Base-by-base conservation (phyloP, 2,329 filamentous ascomycete genomes). In the Aspergillus awamori region DNA sequence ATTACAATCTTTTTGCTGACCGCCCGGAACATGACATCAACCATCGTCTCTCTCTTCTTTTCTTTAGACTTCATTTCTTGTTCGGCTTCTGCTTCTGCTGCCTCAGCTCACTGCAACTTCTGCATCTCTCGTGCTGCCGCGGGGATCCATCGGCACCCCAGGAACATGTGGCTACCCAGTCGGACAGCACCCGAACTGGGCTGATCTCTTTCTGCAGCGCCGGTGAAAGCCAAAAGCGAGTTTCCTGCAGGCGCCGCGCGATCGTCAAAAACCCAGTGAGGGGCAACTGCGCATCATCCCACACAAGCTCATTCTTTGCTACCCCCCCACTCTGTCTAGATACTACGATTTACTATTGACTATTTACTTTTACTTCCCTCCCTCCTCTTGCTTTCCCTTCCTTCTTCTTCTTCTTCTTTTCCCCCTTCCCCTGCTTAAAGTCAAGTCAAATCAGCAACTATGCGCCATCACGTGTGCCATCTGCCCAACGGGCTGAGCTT, bases 401-500 rank as follows among this genome's bases (percentile, higher is more conserved):
- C 39, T 59, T 5, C 36, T 55, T 20, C 39, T 47, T 51, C 51
- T 51, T 53, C 5, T 43, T 49, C 11, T 41, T 39, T n/a, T 30
- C 36, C 36, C 13, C 5, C 20, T 22, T 22, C 13, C 38, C 22
- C 41, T 24, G 10, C n/a, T 45, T 33, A 5, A 15, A 36, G 33
- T 15, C 33, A 36, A 11, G 33, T 13, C 5, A 4, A 13, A 5
- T 36, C 7, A 20, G 60, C 67, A 64, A 64, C 36, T 56, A 75
- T 76, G 72, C 67, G 65, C 47, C 58, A 74, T 62, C 65, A 62
- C 47, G 67, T 61, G 43, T 72, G 75, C 62, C 86, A 90, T 75
- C 82, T 98, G 67, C 94, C 94, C 52, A 96, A 97, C 78, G 94
- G 93, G 71, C 92, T 95, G 79, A 89, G 84, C 65, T 85, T 95